A percentile compares a stretch with the other conserved stretches of the same genome.
These are phyloP conservation scores for Pisolithus microcarpus DNA, from an alignment of 768 basidiomycete species.

Conservation along the genomic window DNA sequence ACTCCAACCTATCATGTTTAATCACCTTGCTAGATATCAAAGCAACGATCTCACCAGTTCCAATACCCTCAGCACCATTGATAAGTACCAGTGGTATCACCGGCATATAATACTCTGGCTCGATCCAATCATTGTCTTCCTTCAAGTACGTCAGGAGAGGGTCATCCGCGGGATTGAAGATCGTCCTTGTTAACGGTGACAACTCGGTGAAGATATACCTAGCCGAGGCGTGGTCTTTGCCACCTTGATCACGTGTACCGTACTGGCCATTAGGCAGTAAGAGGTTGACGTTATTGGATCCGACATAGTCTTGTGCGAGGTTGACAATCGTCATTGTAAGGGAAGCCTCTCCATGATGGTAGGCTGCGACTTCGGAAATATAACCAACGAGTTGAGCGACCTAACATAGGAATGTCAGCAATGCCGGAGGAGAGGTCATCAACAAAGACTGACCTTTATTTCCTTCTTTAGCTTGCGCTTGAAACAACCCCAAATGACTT, in stretches of 20 bases:
- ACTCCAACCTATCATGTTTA: constrained; percentile 72
- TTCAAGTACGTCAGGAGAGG: constrained; percentile 74
- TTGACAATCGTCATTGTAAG: constrained; percentile 87
- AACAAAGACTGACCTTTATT: constrained; percentile 57
- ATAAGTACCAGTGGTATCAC: constrained; percentile 80
- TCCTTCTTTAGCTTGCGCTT: constrained; percentile 88
- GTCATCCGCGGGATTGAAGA: constrained; percentile 84
- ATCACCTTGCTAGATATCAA: constrained; percentile 1
- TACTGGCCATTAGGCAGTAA: constrained; percentile 88
- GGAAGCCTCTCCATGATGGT: constrained; percentile 93
- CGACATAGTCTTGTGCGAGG: constrained; percentile 90
- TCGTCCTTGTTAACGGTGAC: constrained; percentile 59
- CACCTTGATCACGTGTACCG: constrained; percentile 88
- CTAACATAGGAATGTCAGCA: constrained; percentile 27
- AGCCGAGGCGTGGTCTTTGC: constrained; percentile 93
- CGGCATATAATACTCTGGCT: constrained; percentile 94
- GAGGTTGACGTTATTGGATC: constrained; percentile 91
- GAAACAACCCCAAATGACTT: constrained; percentile 95
- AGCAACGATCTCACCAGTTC: constrained; percentile 60
- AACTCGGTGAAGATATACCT: constrained; percentile 93
- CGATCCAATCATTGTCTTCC: constrained; percentile 81
- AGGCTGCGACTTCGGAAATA: constrained; percentile 86
- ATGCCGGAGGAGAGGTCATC: background rate
- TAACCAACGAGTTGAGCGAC: constrained; percentile 96
- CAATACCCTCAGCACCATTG: constrained; percentile 96